phyloP scores from a whole-genome alignment of 371 early-diverging fungal species.

The Haplosporangium sp. region DNA sequence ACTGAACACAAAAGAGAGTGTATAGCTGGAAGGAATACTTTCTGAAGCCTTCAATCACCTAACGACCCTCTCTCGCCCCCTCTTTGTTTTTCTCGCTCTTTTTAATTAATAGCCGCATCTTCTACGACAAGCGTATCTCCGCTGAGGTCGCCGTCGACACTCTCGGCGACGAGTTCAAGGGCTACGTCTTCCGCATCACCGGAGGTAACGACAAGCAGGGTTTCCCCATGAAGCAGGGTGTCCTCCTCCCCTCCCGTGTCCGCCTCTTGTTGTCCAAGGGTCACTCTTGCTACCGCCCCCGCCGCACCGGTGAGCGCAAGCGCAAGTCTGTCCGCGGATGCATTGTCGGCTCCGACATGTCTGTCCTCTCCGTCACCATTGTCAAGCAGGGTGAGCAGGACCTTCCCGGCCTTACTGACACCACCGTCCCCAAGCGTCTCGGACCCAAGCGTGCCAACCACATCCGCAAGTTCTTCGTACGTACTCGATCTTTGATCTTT shows the following conservation, averaged over 20 bases:
- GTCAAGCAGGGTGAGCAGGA: slow-evolving; percentile 97
- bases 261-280: slow-evolving; percentile 96
- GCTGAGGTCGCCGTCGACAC: slow-evolving; percentile 96
- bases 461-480: slow-evolving; percentile 97
- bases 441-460: slow-evolving; percentile 99
- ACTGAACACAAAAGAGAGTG: no score
- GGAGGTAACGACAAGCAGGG: slow-evolving; percentile 99
- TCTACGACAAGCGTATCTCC: slow-evolving; percentile 98
- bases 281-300: slow-evolving; percentile 99
- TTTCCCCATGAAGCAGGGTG: slow-evolving; percentile 98
- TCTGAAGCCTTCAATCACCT: no score
- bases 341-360: slow-evolving; percentile 96
- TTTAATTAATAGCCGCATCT: slow-evolving; percentile 78
- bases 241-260: slow-evolving; percentile 94
- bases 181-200: slow-evolving; percentile 98
- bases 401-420: slow-evolving; percentile 98
- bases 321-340: slow-evolving; percentile 99
- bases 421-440: slow-evolving; percentile 91
- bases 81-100: no score
- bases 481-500: slow-evolving; percentile 43
- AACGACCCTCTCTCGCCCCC: no score
- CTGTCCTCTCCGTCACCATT: slow-evolving; percentile 94
- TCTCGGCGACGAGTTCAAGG: slow-evolving; percentile 98
- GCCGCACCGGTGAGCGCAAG: slow-evolving; percentile 98
- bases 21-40: no score